Conservation (phyloP, 2,329 filamentous ascomycete genomes). For the Fusarium tjaetaba region DNA sequence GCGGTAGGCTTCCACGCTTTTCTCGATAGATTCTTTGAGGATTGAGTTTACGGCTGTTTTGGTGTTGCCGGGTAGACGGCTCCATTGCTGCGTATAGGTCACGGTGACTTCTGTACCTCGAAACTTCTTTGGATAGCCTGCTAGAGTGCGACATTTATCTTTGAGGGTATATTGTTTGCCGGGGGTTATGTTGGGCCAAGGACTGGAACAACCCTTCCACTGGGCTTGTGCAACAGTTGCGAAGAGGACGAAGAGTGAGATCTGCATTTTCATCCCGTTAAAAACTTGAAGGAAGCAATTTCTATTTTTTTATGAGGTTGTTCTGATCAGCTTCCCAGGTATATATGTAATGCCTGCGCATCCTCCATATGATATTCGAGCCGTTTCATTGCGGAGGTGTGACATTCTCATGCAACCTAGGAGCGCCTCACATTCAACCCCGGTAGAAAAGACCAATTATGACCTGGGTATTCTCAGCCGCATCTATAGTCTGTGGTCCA, state of each 20-base stretch:
- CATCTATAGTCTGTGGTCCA: background rate
- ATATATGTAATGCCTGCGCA: background rate
- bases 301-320: background rate
- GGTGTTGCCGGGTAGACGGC: background rate
- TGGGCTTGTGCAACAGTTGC: background rate
- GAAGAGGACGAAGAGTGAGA: background rate
- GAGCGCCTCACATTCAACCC: background rate
- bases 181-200: background rate
- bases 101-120: slow-evolving; percentile 8
- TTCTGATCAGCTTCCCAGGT: background rate
- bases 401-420: background rate
- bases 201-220: slow-evolving; percentile 6
- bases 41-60: background rate
- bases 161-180: slow-evolving; percentile 1
- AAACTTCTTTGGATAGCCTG: slow-evolving; percentile 15
- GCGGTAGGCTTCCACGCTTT: slow-evolving; percentile 12
- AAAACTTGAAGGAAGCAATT: accelerated
- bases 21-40: slow-evolving; percentile 2
- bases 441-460: background rate
- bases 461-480: background rate
- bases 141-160: slow-evolving; percentile 2
- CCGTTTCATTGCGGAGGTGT: slow-evolving; percentile 2
- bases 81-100: slow-evolving; percentile 19
- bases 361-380: background rate
- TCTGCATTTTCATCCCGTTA: background rate